Evolutionary conservation across 805 yeast species (phyloP).

Genomic region (Wickerhamiella azyma): DNA sequence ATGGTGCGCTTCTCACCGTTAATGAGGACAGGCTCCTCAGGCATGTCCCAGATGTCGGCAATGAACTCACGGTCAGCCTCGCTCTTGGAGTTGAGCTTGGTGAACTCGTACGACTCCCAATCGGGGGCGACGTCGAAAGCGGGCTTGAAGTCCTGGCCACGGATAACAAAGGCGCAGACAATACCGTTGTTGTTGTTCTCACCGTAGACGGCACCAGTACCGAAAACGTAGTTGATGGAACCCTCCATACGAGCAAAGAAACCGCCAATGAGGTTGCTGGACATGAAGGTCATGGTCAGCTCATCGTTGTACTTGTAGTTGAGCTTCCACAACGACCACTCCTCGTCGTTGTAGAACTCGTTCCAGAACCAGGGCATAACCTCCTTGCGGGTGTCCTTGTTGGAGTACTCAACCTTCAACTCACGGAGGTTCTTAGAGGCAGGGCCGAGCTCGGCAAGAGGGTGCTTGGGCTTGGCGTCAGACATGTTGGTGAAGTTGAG

Average conservation of each 20-base stretch:
- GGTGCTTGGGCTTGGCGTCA: conserved; percentile 64
- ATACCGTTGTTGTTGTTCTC: conserved; percentile 98
- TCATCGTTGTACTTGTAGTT: conserved; percentile 97
- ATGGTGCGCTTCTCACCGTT: conserved; percentile 75
- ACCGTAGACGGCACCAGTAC: conserved; percentile 89
- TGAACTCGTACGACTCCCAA: conserved; percentile 86
- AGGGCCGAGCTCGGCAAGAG: conserved; percentile 65
- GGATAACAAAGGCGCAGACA: conserved; percentile 83
- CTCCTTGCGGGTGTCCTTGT: conserved; percentile 87
- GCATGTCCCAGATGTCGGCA: conserved; percentile 92
- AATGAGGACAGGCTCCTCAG: conserved; percentile 70
- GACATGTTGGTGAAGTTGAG: conserved; percentile 8
- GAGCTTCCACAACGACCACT: conserved; percentile 91
- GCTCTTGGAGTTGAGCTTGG: conserved; percentile 67
- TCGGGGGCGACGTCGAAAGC: conserved; percentile 99
- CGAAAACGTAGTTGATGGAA: conserved; percentile 89
- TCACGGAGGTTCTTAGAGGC: conserved; percentile 60
- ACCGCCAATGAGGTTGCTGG: conserved; percentile 95
- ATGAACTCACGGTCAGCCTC: conserved; percentile 68
- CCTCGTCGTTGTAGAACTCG: conserved; percentile 75
- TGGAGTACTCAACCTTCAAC: conserved; percentile 94
- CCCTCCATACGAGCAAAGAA: conserved; percentile 90
- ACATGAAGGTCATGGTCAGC: conserved; percentile 93
- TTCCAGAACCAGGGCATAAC: conserved; percentile 97
- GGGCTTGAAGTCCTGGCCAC: conserved; percentile 84